Conservation (phyloP, 345 rosid genomes). For the Aquilaria yunnanensis region DNA sequence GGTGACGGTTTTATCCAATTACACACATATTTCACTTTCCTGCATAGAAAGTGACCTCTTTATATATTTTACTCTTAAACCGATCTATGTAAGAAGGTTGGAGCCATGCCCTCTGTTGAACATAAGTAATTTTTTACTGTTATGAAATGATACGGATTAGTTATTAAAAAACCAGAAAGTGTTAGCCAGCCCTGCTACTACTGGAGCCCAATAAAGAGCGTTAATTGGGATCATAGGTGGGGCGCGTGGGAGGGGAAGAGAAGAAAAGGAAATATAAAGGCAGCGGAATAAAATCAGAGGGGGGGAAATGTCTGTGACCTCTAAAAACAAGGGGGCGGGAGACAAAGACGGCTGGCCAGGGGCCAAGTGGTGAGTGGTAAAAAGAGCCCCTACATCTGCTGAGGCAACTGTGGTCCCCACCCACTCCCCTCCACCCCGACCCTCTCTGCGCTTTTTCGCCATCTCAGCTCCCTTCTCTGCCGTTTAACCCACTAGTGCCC, state of each 20-base stretch:
- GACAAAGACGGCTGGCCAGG: constrained; percentile 22
- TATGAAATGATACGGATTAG: too few species aligned
- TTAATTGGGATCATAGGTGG: too few species aligned
- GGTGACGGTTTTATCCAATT: too few species aligned
- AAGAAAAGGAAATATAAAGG: not conserved
- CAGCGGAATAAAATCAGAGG: not conserved
- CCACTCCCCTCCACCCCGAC: constrained; percentile 2
- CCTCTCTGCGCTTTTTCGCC: constrained; percentile 25
- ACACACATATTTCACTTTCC: too few species aligned
- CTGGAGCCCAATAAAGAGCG: too few species aligned
- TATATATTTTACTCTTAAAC: too few species aligned
- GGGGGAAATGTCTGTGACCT: constrained; percentile 8
- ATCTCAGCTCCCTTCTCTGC: constrained; percentile 17
- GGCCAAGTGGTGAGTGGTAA: constrained; percentile 1
- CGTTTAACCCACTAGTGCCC: constrained; percentile 11
- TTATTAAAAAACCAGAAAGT: too few species aligned
- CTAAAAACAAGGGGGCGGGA: constrained; percentile 4
- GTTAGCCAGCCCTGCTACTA: too few species aligned
- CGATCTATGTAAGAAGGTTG: too few species aligned
- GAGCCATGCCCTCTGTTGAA: too few species aligned
- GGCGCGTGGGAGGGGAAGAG: not conserved
- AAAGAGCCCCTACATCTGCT: not conserved
- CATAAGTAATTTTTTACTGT: too few species aligned
- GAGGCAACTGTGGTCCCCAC: constrained; percentile 12
- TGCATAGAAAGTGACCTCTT: too few species aligned